A percentile compares a stretch with the other conserved stretches of the same genome.
phyloP scores from a whole-genome alignment of 1,139 yeast species.

The Protomyces lactucae-debilis region DNA sequence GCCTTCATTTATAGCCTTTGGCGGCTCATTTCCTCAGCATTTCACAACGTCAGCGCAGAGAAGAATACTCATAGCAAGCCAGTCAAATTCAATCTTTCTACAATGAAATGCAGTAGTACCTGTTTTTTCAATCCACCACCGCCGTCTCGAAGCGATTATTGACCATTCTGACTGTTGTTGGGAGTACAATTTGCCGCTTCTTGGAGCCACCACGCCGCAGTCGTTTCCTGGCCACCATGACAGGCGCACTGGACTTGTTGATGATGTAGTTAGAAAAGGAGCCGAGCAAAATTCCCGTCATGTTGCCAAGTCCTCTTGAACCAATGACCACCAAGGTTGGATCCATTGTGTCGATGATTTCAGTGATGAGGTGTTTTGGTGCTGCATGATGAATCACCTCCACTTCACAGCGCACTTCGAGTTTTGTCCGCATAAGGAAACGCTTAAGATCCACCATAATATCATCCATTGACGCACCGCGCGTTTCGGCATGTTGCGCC shows the following conservation, averaged over 20 bases:
- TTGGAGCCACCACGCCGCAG: conserved; percentile 44
- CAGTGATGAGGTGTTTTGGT: conserved; percentile 79
- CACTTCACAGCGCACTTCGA: conserved; percentile 69
- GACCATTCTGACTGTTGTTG: conserved; percentile 1
- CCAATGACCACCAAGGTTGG: conserved; percentile 84
- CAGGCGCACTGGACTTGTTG: conserved; percentile 75
- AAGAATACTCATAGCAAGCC: no score
- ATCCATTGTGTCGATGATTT: conserved; percentile 71
- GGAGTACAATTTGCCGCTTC: conserved; percentile 14
- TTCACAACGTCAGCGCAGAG: no score
- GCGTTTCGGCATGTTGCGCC: conserved; percentile 39
- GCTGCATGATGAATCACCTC: conserved; percentile 80
- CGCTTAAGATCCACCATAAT: conserved; percentile 58
- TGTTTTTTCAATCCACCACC: not conserved
- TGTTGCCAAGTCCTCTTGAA: conserved; percentile 68
- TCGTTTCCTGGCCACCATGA: conserved; percentile 82
- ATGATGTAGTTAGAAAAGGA: conserved; percentile 72
- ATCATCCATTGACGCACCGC: conserved; percentile 56
- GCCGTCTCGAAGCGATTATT: conserved; percentile 1
- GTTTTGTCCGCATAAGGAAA: conserved; percentile 61
- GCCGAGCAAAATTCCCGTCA: conserved; percentile 71
- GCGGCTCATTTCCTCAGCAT: no score
- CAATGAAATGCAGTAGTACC: not conserved
- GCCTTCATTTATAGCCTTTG: no score
- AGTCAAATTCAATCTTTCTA: no score